Base-by-base conservation (phyloP, 1,139 yeast species). In the Yamadazyma friedrichii region DNA sequence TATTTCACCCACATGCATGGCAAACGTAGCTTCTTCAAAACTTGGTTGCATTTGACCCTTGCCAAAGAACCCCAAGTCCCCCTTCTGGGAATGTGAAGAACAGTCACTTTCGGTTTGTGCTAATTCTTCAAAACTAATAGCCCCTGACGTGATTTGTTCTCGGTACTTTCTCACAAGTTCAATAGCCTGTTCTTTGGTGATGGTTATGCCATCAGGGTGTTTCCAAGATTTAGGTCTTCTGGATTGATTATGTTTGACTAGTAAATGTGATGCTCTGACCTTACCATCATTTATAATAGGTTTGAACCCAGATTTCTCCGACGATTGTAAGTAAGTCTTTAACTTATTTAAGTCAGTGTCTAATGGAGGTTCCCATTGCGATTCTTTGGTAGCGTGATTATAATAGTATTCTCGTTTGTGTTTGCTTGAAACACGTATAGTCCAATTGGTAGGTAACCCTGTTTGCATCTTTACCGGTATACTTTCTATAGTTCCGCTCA, bases 151-250 rank as follows among this genome's bases (percentile, higher is more conserved):
- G 44, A 89, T 84, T 44, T 76, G 70, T 9, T 74, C 69, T 55
- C 84, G 80, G 56, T 78, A 80, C 33, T 72, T 75, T 45, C 76
- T 74, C 51, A 88, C 58, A 41, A 79, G 79, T 36, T 76, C 76
- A 48, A 83, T 76, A 25, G 98, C 95, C 53, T 89, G 96, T 46
- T 88, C 96, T 57, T 91, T 83, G 9, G 87, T 62, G 41, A 88
- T 73, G 2, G 94, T 83, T 50, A 93, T 82, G 5, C 71, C 73
- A 33, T 81, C 77, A 17, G 84, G 83, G 28, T 79, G 78, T 59
- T 88, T 86, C 95, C 97, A 94, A 10, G 96, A 87, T 28, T 88
- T 80, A 10, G 98, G 98, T 52, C 95, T 80, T 51, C 98, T 78
- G 11, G 93, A 82, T 43, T 80, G 93, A 42, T 64, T 71, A 62